These are phyloP conservation scores for Sporodiniella umbellata DNA, from an alignment of 371 early-diverging fungal species.

Conservation along the genomic window DNA sequence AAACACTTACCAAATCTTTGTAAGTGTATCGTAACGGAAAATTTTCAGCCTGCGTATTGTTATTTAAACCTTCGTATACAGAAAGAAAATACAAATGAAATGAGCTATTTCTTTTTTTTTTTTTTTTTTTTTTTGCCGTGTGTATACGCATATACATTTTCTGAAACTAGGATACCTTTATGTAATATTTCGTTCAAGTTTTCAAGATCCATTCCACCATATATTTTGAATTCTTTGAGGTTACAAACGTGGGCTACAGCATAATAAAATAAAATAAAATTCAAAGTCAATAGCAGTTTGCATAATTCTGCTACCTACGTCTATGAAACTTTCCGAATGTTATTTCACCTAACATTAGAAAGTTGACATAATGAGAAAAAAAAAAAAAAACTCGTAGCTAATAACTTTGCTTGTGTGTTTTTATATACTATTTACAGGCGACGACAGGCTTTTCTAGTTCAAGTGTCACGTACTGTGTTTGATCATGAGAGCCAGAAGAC, in stretches of 20 bases:
- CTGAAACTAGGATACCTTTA: too few species aligned
- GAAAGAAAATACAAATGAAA: too few species aligned
- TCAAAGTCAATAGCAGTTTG: not conserved
- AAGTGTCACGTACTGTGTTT: constrained; percentile 75
- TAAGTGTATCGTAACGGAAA: constrained; percentile 72
- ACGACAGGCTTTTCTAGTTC: constrained; percentile 70
- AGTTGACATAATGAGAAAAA: too few species aligned
- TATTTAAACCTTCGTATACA: constrained; percentile 38
- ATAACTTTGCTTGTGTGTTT: too few species aligned
- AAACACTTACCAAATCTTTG: constrained; percentile 52
- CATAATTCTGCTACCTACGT: constrained; percentile 35
- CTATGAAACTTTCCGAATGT: constrained; percentile 96
- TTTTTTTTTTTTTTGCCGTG: not conserved
- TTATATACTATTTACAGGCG: constrained; percentile 69
- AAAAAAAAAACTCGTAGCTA: too few species aligned
- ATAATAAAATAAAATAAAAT: constrained; percentile 69
- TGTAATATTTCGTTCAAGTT: constrained; percentile 87
- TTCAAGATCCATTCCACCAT: constrained; percentile 74
- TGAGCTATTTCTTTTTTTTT: too few species aligned
- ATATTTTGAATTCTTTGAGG: constrained; percentile 94
- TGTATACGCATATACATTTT: too few species aligned
- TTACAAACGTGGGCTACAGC: constrained; percentile 93
- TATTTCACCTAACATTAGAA: constrained; percentile 60
- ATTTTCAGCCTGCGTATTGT: constrained; percentile 89
- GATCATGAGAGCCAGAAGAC: constrained; percentile 82